phyloP scores from a whole-genome alignment of 441 rosid species.

The Pelargonium cotyledonis region DNA sequence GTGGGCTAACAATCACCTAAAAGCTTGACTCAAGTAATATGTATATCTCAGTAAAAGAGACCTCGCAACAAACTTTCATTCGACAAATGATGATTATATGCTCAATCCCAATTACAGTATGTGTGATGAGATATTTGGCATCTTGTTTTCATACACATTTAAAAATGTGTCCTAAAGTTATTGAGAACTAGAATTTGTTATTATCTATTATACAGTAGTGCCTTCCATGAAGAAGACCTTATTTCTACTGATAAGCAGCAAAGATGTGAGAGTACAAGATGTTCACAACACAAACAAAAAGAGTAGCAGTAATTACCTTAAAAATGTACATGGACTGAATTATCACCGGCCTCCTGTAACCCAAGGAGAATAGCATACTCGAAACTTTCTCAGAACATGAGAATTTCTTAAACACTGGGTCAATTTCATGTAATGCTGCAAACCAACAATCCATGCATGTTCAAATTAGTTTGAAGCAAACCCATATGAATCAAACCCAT shows the following conservation, averaged over 20 bases:
- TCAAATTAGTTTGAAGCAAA: constrained; percentile 5
- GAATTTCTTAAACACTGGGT: constrained; percentile 68
- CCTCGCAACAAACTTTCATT: background rate
- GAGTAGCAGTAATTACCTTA: constrained; percentile 44
- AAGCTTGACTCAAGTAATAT: background rate
- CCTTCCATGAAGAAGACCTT: background rate
- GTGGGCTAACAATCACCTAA: background rate
- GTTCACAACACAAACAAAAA: background rate
- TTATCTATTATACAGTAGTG: background rate
- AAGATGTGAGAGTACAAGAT: background rate
- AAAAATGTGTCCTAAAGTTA: background rate
- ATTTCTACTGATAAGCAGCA: constrained; percentile 3
- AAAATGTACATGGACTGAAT: constrained; percentile 94
- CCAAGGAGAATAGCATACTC: constrained; percentile 56
- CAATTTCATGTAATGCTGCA: constrained; percentile 86
- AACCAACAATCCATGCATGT: constrained; percentile 13
- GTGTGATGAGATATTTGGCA: background rate
- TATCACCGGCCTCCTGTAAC: constrained; percentile 64
- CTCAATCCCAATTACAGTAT: background rate
- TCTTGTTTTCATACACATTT: background rate
- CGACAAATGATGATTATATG: background rate
- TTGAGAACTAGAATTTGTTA: background rate
- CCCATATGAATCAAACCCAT: background rate
- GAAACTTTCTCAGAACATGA: constrained; percentile 57
- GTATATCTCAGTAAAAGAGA: background rate